phyloP scores from a whole-genome alignment of 1,284 basidiomycete species.

The Rugosomyces carneus region DNA sequence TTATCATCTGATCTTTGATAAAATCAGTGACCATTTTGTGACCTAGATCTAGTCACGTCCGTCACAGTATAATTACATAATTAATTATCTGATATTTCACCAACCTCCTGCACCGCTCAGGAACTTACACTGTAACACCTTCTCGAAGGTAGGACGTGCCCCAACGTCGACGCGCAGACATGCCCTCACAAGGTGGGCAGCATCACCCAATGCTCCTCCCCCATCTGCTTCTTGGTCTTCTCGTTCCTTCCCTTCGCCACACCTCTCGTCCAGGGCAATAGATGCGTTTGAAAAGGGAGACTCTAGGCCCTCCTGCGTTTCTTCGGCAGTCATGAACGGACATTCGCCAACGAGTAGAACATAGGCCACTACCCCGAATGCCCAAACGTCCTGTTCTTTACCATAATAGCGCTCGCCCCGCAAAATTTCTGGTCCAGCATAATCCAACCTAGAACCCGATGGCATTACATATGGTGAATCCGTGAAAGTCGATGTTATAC shows the following conservation, averaged over 20 bases:
- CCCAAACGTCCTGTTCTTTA: constrained; percentile 98
- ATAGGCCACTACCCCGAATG: constrained; percentile 95
- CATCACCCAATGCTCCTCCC: constrained; percentile 77
- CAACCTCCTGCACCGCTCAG: constrained; percentile 65
- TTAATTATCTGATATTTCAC: neutral
- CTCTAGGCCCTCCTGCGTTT: constrained; percentile 73
- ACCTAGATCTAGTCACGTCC: constrained; percentile 3
- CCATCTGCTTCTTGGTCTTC: constrained; percentile 74
- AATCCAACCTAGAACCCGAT: constrained; percentile 66
- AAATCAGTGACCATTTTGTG: constrained; percentile 26
- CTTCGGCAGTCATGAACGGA: constrained; percentile 83
- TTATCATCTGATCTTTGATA: constrained; percentile 49
- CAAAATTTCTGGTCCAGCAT: constrained; percentile 95
- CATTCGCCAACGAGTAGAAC: constrained; percentile 95
- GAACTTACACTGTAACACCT: constrained; percentile 73
- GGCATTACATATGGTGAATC: constrained; percentile 5
- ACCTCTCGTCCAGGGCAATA: constrained; percentile 71
- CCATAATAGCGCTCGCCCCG: constrained; percentile 92
- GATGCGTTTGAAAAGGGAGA: constrained; percentile 71
- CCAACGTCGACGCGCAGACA: constrained; percentile 72
- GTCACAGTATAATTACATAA: constrained; percentile 1
- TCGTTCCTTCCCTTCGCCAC: constrained; percentile 59
- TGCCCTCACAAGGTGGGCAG: constrained; percentile 70
- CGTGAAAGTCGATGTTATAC: constrained; percentile 27
- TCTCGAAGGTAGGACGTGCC: constrained; percentile 77